Evolutionary conservation across 2,329 filamentous ascomycete genomes (phyloP).

Genomic region (Emericellopsis cladophorae): DNA sequence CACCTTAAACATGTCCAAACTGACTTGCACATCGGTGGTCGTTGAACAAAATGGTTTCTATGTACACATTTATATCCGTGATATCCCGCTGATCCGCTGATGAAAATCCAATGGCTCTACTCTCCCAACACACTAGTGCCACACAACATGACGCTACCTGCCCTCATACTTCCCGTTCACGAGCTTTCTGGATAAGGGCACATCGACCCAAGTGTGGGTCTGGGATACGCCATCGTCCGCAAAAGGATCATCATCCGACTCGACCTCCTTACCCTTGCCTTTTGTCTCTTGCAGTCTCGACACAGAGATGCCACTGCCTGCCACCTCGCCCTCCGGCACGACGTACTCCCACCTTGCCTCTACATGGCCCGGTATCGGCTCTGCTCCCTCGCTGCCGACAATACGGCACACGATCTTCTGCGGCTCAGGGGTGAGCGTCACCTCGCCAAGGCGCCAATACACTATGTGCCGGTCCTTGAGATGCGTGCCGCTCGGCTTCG

Average conservation of each 20-base stretch:
- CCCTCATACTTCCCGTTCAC: constrained; percentile 67
- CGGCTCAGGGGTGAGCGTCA: constrained; percentile 52
- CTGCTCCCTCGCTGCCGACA: constrained; percentile 54
- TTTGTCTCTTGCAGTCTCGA: constrained; percentile 36
- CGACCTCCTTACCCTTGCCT: constrained; percentile 37
- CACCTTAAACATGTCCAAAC: no score
- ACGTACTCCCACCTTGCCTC: constrained; percentile 70
- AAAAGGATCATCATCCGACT: constrained; percentile 50
- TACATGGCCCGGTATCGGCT: constrained; percentile 60
- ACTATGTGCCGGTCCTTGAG: constrained; percentile 64
- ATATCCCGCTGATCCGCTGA: no score
- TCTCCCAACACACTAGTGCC: not conserved
- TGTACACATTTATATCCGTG: no score
- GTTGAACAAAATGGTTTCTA: no score
- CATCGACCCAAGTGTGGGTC: constrained; percentile 46
- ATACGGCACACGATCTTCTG: constrained; percentile 78
- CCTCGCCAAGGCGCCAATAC: constrained; percentile 69
- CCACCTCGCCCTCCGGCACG: constrained; percentile 19
- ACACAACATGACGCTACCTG: constrained; percentile 4
- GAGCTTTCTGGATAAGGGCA: constrained; percentile 54
- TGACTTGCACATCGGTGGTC: no score
- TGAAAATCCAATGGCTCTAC: not conserved
- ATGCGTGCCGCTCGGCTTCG: constrained; percentile 70
- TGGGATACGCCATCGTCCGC: constrained; percentile 32
- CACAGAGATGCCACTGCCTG: constrained; percentile 51